Conservation (phyloP, 306 rosid genomes). For the Trifolium fragiferum region DNA sequence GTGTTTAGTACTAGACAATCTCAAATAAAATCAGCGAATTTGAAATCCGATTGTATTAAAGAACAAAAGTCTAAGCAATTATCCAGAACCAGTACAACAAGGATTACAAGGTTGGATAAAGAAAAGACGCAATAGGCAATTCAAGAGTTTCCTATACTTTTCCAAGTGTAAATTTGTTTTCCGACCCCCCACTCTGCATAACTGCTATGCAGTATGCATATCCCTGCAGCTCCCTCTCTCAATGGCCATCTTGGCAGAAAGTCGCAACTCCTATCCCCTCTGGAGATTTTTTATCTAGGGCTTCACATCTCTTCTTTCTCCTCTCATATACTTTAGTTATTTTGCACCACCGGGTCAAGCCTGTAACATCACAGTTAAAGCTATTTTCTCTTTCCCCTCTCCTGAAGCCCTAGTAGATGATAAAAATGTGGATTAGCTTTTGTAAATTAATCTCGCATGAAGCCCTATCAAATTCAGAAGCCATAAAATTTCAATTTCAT, state of each 20-base stretch:
- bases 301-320: constrained; percentile 2
- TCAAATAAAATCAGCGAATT: neutral
- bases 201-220: neutral
- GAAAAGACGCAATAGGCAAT: neutral
- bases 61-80: neutral
- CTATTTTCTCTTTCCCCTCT: neutral
- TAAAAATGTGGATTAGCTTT: constrained; percentile 9
- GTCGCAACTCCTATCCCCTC: neutral
- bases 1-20: neutral
- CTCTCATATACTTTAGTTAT: neutral
- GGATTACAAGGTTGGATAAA: neutral
- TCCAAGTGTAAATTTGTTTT: neutral
- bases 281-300: neutral
- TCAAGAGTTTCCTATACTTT: neutral
- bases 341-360: neutral
- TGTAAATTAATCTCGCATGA: constrained; percentile 18
- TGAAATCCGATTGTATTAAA: neutral
- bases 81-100: neutral
- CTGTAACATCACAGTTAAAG: neutral
- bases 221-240: neutral
- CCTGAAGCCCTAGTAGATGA: neutral
- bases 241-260: neutral
- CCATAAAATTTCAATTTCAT: neutral
- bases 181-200: neutral
- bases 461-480: neutral